Evolutionary conservation across 2,329 filamentous ascomycete species (phyloP).

Genomic region (Colletotrichum truncatum): DNA sequence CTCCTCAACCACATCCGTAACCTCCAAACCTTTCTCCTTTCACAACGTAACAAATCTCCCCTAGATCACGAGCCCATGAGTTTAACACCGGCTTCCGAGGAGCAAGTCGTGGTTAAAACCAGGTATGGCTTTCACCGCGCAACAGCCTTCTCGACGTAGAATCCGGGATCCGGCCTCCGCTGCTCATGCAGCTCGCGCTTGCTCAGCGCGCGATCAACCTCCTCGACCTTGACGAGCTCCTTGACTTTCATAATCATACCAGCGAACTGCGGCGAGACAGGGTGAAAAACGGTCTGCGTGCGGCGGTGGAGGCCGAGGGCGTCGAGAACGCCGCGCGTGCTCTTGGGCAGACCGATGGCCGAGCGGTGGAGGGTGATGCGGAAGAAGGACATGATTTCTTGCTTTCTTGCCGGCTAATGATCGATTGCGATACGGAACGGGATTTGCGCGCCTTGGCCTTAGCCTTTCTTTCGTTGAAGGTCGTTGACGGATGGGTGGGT

Average conservation of each 20-base stretch:
- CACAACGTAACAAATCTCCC: no score
- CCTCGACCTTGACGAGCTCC: constrained; percentile 84
- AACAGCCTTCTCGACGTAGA: constrained; percentile 74
- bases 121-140: no score
- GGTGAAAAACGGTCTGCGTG: constrained; percentile 88
- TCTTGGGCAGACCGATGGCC: constrained; percentile 85
- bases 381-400: constrained; percentile 76
- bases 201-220: constrained; percentile 74
- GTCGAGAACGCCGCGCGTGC: constrained; percentile 81
- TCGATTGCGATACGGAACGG: no score
- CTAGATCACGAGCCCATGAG: no score
- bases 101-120: no score
- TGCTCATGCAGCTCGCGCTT: constrained; percentile 75
- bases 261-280: constrained; percentile 81
- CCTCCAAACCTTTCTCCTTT: no score
- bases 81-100: no score
- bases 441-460: no score
- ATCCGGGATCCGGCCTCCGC: constrained; percentile 81
- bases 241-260: constrained; percentile 96
- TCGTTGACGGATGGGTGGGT: not conserved
- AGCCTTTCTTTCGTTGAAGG: not conserved
- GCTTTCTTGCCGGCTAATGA: no score
- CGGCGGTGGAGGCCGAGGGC: constrained; percentile 88
- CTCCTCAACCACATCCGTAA: no score
- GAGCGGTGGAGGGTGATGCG: constrained; percentile 90